A percentile compares a stretch with the other conserved stretches of the same genome.
Evolutionary conservation across 306 rosid species (phyloP).

Genomic region (Castanea mollissima): DNA sequence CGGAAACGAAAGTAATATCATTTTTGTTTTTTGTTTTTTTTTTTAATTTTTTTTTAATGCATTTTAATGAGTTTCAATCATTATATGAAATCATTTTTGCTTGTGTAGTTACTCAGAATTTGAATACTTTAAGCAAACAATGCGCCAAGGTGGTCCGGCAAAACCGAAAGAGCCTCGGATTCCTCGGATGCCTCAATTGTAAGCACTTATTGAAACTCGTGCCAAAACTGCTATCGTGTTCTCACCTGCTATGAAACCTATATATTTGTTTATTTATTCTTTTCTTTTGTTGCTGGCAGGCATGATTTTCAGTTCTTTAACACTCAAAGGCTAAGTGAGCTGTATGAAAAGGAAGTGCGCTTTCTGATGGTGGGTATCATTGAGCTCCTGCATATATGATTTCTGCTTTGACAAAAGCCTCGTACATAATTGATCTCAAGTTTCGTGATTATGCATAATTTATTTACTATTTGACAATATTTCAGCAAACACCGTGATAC

Average conservation of each 20-base stretch:
- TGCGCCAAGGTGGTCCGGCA: conserved; percentile 95
- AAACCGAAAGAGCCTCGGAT: conserved; percentile 95
- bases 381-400: conserved; percentile 2
- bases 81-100: conserved; percentile 13
- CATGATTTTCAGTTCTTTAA: conserved; percentile 97
- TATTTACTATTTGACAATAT: conserved; percentile 17
- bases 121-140: conserved; percentile 93
- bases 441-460: conserved; percentile 4
- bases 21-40: background rate
- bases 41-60: background rate
- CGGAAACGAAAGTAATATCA: conserved; percentile 82
- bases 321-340: conserved; percentile 89
- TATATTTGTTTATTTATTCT: background rate
- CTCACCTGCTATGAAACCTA: background rate
- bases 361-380: conserved; percentile 79
- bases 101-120: conserved; percentile 80
- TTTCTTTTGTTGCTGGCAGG: conserved; percentile 37
- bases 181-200: conserved; percentile 99
- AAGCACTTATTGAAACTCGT: conserved; percentile 33
- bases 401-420: background rate
- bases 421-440: background rate
- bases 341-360: conserved; percentile 97
- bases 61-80: conserved; percentile 1
- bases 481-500: conserved; percentile 93
- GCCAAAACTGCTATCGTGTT: conserved; percentile 1